Base-by-base conservation (phyloP, 2,329 filamentous ascomycete genomes). In the Albophoma yamanashiensis region DNA sequence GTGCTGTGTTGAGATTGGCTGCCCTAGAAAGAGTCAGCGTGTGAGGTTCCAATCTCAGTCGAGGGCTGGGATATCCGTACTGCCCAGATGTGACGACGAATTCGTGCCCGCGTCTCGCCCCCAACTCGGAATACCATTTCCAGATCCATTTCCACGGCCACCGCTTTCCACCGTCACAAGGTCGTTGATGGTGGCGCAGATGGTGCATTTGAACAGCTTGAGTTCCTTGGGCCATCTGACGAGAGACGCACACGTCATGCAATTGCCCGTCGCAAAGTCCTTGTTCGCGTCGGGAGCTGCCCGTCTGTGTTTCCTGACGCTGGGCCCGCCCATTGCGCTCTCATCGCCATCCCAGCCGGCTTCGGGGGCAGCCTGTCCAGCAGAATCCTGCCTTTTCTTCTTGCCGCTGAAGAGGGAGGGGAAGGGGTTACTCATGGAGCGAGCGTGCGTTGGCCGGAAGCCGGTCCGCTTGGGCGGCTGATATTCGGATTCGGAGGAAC, bases 121-220 rank as follows among this genome's bases (percentile, higher is more conserved):
- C 55, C 60, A 61, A 55, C 61, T 66, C 7, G 62, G 62, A n/a
- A 63, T 61, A 47, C 62, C 61, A 52, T 60, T 62, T 39, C 39
- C 67, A 66, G 62, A 62, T 52, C 62, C 61, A 52, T 60, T 62
- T 39, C 39, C 67, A 66, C 62, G 68, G 59, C 52, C 66, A 61
- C 66, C 66, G 36, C 59, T 59, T 6, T 63, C 62, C 43, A 63
- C 61, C 15, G 71, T 68, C 39, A 69, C 70, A 58, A 96, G 73
- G 70, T 96, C 91, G 70, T 95, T 96, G 69, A 96, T 86, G 22
- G 89, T 94, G 67, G 89, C 77, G 72, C 92, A 96, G 59, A 90
- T 88, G 50, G 89, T 89, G 72, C 92, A 96, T 66, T 91, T 83
- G 73, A 94, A 96, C 43, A 88, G 83, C 42, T 82, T 82, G 62